A percentile compares a stretch with the other conserved stretches of the same genome.
phyloP scores from a whole-genome alignment of 2,329 filamentous ascomycete species.

The Nigrospora sphaerica region DNA sequence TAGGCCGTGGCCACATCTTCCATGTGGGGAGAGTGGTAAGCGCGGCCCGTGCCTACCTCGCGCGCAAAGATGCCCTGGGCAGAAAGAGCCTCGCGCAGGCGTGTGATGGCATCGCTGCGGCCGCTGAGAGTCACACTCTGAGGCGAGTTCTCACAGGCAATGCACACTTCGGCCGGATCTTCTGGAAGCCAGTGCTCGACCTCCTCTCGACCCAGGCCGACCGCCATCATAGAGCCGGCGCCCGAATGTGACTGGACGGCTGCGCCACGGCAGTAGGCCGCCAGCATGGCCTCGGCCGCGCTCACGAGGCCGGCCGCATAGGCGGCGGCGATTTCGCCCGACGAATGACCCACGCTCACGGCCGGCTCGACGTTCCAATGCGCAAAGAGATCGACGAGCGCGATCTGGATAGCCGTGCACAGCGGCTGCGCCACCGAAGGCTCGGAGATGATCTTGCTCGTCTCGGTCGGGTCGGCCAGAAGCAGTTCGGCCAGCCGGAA shows the following conservation, averaged over 20 bases:
- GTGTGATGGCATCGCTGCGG: conserved; percentile 32
- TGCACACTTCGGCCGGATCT: no score
- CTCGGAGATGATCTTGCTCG: conserved; percentile 13
- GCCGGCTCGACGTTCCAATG: conserved; percentile 24
- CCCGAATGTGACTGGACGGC: conserved; percentile 25
- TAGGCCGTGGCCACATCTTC: neutral
- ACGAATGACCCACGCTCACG: conserved; percentile 28
- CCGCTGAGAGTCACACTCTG: conserved; percentile 42
- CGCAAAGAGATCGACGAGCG: conserved; percentile 31
- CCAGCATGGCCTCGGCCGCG: conserved; percentile 6
- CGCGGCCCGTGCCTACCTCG: conserved; percentile 33
- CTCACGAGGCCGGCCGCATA: conserved; percentile 37
- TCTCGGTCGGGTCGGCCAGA: conserved; percentile 12
- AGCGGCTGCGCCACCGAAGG: conserved; percentile 1
- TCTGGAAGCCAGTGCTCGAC: neutral
- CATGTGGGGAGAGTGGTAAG: conserved; percentile 31
- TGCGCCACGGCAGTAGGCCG: conserved; percentile 22
- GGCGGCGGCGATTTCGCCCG: conserved; percentile 37
- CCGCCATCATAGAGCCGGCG: conserved; percentile 9
- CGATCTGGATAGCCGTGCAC: conserved; percentile 28
- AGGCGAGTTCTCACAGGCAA: conserved; percentile 28
- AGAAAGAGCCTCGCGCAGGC: conserved; percentile 29
- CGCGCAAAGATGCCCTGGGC: conserved; percentile 39
- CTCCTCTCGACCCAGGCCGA: conserved; percentile 8
- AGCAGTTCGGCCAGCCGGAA: conserved; percentile 8